Conservation (phyloP, 1,284 basidiomycete genomes). For the Ceratobasidium sp. region DNA sequence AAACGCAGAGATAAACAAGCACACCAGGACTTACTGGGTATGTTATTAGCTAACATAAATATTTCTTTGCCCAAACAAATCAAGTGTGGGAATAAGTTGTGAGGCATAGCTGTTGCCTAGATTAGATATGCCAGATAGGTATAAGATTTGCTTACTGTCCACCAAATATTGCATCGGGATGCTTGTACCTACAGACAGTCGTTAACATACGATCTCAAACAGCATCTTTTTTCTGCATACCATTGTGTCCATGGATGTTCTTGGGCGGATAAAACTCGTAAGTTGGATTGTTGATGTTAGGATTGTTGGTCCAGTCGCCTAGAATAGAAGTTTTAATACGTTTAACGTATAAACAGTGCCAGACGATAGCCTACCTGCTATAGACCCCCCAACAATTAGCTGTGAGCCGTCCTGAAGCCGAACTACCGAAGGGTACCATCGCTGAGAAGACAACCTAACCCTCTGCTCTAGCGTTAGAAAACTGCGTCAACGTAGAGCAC, state of each 20-base stretch:
- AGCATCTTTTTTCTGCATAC: constrained; percentile 54
- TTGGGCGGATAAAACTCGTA: constrained; percentile 83
- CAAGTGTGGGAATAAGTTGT: constrained; percentile 16
- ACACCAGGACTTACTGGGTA: constrained; percentile 20
- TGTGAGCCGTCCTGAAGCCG: constrained; percentile 77
- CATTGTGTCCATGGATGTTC: constrained; percentile 67
- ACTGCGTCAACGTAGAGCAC: not conserved
- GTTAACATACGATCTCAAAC: not conserved
- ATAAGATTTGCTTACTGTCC: not conserved
- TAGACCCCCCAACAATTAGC: constrained; percentile 83
- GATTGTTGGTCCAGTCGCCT: constrained; percentile 85
- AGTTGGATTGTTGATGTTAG: constrained; percentile 80
- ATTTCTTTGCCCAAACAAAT: constrained; percentile 17
- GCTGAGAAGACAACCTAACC: constrained; percentile 73
- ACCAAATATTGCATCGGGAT: constrained; percentile 66
- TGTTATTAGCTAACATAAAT: constrained; percentile 13
- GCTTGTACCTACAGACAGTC: not conserved
- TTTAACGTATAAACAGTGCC: no score
- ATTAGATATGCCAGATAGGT: not conserved
- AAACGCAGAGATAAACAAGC: constrained; percentile 50
- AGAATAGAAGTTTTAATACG: no score
- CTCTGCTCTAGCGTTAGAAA: constrained; percentile 43
- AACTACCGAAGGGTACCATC: constrained; percentile 79
- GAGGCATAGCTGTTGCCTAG: not conserved
- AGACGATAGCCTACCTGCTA: constrained; percentile 59